Evolutionary conservation across 2,329 filamentous ascomycete genomes (phyloP), one percentile per base, ranked within the genome.

Genomic region (Aspergillus sp.): DNA sequence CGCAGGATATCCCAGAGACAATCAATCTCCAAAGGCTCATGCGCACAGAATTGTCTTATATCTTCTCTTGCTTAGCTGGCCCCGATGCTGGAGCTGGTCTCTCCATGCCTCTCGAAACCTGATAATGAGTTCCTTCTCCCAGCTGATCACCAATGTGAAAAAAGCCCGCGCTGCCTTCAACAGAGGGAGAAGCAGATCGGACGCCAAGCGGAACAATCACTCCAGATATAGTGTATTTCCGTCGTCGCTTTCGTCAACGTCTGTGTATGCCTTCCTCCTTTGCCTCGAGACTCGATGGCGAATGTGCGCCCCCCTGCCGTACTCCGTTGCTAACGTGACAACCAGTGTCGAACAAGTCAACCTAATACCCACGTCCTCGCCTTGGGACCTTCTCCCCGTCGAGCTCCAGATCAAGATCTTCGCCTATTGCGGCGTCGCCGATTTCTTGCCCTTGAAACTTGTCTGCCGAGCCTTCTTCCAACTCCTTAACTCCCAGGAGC

Each of bases 401-500:
- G 77, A 79, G 57, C 66, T 79, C 42, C 74, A 77, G 66, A 73
- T 79, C 55, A 69, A 69, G 57, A 77, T 79, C 58, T 78, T 79
- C 58, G 70, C 71, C 6, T 69, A 73, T 57, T 79, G 76, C 64
- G 71, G 73, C 39, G 67, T 77, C 58, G 64, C 65, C 42, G 76
- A 78, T 54, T 70, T 77, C 24, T 63, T 71, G 20, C 65, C 68
- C 26, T 56, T 79, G 49, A 76, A 71, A 54, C 75, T 78, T 12
- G 75, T 77, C 55, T 79, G 75, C 64, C 71, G 69, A 54, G 67
- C 71, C 29, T 77, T 79, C 53, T 66, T 68, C 54, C 63, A 74
- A 22, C 58, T 77, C n/a, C 66, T 79, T 36, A 69, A 65, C 20
- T 62, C 64, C 5, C 73, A 79, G 47, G 77, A 79, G 62, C 71